Evolutionary conservation across 2,329 filamentous ascomycete species (phyloP).

Genomic region (Colletotrichum sp.): DNA sequence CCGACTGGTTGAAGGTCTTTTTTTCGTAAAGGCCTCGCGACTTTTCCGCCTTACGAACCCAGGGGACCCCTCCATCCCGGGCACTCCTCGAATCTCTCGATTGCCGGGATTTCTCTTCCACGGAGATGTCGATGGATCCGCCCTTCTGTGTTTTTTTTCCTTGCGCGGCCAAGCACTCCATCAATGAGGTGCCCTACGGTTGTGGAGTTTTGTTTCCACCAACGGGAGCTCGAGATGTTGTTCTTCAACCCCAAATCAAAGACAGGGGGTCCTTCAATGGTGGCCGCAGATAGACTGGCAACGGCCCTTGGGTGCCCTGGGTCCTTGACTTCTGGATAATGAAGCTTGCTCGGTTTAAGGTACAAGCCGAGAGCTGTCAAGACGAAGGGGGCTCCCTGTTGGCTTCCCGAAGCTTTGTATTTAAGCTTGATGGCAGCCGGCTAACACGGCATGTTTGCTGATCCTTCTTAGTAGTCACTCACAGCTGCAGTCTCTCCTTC

Average conservation of each 20-base stretch:
- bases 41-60: background rate
- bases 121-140: conserved; percentile 5
- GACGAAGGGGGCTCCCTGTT: background rate
- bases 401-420: conserved; percentile 5
- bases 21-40: background rate
- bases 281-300: background rate
- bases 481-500: conserved; percentile 6
- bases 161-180: background rate
- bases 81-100: conserved; percentile 8
- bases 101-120: conserved; percentile 11
- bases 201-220: conserved; percentile 16
- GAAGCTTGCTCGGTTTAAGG: background rate
- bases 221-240: background rate
- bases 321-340: background rate
- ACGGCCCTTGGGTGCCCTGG: background rate
- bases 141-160: background rate
- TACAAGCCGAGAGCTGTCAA: background rate
- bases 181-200: conserved; percentile 1
- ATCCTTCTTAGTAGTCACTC: background rate
- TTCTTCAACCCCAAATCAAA: background rate
- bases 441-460: background rate
- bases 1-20: background rate
- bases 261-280: background rate
- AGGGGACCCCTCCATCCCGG: background rate
- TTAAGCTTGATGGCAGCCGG: conserved; percentile 17